phyloP scores from a whole-genome alignment of 768 basidiomycete species.

The Naganishia kalamii region DNA sequence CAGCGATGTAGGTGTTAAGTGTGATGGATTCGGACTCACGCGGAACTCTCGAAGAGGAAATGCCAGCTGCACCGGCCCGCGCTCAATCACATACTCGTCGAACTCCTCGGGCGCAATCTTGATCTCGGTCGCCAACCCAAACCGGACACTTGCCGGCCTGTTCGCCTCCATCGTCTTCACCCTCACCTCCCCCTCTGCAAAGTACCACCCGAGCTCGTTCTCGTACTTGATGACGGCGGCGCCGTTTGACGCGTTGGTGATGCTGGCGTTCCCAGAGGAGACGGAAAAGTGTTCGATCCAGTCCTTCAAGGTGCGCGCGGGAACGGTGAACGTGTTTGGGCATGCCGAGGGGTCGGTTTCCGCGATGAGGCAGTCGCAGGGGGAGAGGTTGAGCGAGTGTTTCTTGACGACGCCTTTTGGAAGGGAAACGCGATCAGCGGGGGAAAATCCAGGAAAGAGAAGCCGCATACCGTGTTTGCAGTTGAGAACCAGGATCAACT shows the following conservation, averaged over 20 bases:
- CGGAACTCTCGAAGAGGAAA: constrained; percentile 45
- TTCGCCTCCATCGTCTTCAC: constrained; percentile 43
- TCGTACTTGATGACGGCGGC: constrained; percentile 24
- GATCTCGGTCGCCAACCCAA: constrained; percentile 38
- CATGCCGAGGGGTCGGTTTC: constrained; percentile 39
- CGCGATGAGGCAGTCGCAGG: constrained; percentile 38
- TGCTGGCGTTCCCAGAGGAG: constrained; percentile 8
- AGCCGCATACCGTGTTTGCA: constrained; percentile 42
- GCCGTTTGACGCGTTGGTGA: background rate
- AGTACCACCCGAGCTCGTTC: constrained; percentile 44
- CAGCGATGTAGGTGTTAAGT: background rate
- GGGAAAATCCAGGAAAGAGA: background rate
- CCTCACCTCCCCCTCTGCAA: constrained; percentile 34
- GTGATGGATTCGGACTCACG: constrained; percentile 31
- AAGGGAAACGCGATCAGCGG: background rate
- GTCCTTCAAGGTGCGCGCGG: constrained; percentile 36
- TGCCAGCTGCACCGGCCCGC: constrained; percentile 35
- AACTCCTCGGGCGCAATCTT: constrained; percentile 38
- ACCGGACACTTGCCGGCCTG: constrained; percentile 10
- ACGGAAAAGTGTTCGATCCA: constrained; percentile 44
- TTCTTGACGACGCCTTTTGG: constrained; percentile 41
- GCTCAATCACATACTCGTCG: constrained; percentile 35
- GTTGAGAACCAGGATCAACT: constrained; percentile 37
- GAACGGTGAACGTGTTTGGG: constrained; percentile 35
- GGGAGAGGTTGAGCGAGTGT: constrained; percentile 40